Percentiles rank a stretch among this genome's conserved stretches.
Conservation (phyloP, 805 yeast genomes). For the Kuraishia hungarica region DNA sequence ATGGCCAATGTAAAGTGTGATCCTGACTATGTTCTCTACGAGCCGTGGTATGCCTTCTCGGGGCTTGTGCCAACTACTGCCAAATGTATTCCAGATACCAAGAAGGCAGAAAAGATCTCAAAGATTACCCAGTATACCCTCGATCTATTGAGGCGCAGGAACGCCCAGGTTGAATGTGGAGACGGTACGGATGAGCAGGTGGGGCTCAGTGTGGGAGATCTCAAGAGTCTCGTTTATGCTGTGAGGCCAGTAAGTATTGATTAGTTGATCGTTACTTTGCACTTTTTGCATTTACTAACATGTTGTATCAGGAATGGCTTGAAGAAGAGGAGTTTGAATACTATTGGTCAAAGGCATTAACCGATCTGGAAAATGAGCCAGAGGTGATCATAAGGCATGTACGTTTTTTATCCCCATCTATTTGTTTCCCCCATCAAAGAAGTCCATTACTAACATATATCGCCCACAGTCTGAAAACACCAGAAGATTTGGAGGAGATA, state of each 20-base stretch:
- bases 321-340: conserved; percentile 62
- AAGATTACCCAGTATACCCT: conserved; percentile 61
- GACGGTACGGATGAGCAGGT: conserved; percentile 21
- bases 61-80: conserved; percentile 57
- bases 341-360: conserved; percentile 60
- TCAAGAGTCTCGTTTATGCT: conserved; percentile 59
- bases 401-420: background rate
- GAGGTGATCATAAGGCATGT: conserved; percentile 60
- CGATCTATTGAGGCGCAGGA: conserved; percentile 54
- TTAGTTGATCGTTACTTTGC: conserved; percentile 42
- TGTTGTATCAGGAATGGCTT: conserved; percentile 31
- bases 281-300: conserved; percentile 31
- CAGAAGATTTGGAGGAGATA: background rate
- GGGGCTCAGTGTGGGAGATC: conserved; percentile 53
- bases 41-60: conserved; percentile 46
- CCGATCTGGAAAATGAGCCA: conserved; percentile 55
- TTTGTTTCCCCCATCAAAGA: background rate
- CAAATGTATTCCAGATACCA: conserved; percentile 65
- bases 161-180: conserved; percentile 44
- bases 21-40: conserved; percentile 46
- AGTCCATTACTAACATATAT: background rate
- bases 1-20: conserved; percentile 57
- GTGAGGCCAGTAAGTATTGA: conserved; percentile 24
- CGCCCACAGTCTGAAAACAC: background rate
- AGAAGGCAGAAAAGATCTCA: conserved; percentile 56